Conservation (phyloP, 306 rosid species). For the Potentilla sterilis region DNA sequence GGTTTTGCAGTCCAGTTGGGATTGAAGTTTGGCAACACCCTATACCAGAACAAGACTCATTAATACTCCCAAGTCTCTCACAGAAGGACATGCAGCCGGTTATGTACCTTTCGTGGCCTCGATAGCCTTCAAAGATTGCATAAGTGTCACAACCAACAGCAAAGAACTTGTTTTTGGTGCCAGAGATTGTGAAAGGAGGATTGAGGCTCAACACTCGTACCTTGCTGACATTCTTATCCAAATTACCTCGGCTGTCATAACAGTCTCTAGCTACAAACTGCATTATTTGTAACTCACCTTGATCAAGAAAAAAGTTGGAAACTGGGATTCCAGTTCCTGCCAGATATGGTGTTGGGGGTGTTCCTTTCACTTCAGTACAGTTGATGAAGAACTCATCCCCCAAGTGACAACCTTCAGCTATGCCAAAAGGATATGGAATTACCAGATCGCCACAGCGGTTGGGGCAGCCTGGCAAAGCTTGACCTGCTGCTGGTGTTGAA, state of each 20-base stretch:
- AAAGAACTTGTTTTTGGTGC: conserved; percentile 20
- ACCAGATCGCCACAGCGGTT: conserved; percentile 6
- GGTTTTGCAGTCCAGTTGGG: conserved; percentile 12
- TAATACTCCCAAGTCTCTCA: background rate
- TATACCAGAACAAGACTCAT: conserved; percentile 21
- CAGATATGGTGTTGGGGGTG: conserved; percentile 5
- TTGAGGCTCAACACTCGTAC: background rate
- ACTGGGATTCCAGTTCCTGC: background rate
- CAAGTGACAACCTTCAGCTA: conserved; percentile 5
- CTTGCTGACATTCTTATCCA: background rate
- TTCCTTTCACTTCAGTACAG: background rate
- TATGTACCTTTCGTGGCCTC: background rate
- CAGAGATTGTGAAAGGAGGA: conserved; percentile 18
- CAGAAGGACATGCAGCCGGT: conserved; percentile 21
- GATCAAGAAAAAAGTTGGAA: conserved; percentile 15
- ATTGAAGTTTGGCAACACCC: conserved; percentile 21
- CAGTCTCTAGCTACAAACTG: conserved; percentile 20
- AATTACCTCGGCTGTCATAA: background rate
- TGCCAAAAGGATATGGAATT: conserved; percentile 31
- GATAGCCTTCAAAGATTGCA: background rate
- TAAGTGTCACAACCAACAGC: conserved; percentile 24
- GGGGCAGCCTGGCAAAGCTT: conserved; percentile 22
- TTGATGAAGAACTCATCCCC: conserved; percentile 5
- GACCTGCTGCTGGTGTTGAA: conserved; percentile 11
- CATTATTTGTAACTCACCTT: conserved; percentile 18